A percentile compares a stretch with the other conserved stretches of the same genome.
phyloP scores from a whole-genome alignment of 176 grass and related monocot species.

The Themeda triandra region DNA sequence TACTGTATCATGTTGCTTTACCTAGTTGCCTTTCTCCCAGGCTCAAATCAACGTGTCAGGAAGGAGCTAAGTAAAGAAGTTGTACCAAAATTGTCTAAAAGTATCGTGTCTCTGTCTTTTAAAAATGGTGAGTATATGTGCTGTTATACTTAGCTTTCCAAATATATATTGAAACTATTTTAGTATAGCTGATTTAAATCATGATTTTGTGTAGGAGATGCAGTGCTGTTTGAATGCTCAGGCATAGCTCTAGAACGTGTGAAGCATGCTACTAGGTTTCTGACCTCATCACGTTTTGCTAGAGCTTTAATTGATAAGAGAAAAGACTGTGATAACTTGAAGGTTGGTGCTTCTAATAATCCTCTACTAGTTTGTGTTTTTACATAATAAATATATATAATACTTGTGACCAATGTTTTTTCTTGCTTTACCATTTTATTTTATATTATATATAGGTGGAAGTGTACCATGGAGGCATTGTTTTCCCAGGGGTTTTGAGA shows the following conservation, averaged over 20 bases:
- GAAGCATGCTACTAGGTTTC: background rate
- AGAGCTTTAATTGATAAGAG: background rate
- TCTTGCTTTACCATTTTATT: background rate
- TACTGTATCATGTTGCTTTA: background rate
- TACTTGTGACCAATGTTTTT: background rate
- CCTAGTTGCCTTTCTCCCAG: background rate
- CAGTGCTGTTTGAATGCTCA: slow-evolving; percentile 22
- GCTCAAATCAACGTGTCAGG: background rate
- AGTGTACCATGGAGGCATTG: background rate
- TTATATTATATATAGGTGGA: background rate
- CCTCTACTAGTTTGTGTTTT: background rate
- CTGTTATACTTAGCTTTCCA: background rate
- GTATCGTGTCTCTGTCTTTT: background rate
- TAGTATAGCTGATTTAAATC: background rate
- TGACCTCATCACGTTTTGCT: slow-evolving; percentile 24
- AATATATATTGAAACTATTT: background rate
- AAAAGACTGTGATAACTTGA: background rate
- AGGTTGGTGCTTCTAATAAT: slow-evolving; percentile 12
- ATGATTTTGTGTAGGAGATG: background rate
- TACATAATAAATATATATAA: background rate
- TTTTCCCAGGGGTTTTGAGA: background rate
- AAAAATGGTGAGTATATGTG: background rate
- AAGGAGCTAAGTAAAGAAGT: background rate
- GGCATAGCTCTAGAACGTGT: background rate
- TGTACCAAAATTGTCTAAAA: background rate